These are phyloP conservation scores for Draba incana DNA, from an alignment of 345 rosid genomes.

Conservation along the genomic window DNA sequence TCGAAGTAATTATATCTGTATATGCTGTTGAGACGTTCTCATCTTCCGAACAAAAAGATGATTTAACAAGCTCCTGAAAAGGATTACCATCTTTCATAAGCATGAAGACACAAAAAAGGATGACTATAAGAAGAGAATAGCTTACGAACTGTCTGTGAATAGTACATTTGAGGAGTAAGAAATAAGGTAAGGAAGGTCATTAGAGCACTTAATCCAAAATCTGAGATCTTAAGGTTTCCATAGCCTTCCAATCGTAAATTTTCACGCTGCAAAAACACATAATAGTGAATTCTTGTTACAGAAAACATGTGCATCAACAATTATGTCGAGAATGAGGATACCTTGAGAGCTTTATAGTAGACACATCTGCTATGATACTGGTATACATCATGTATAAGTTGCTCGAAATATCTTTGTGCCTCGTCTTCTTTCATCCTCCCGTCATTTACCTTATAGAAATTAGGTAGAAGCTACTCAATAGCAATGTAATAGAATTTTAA, in stretches of 20 bases:
- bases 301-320: not conserved
- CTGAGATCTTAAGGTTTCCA: slow-evolving; percentile 95
- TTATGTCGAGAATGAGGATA: slow-evolving; percentile 23
- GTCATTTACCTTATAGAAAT: slow-evolving; percentile 32
- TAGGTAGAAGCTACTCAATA: no score
- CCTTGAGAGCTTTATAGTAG: slow-evolving; percentile 96
- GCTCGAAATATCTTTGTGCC: slow-evolving; percentile 91
- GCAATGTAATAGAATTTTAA: no score
- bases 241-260: slow-evolving; percentile 78
- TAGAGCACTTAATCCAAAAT: slow-evolving; percentile 91
- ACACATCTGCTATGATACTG: slow-evolving; percentile 99
- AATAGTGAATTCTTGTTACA: slow-evolving; percentile 1
- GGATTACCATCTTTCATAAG: slow-evolving; percentile 19
- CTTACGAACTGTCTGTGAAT: slow-evolving; percentile 37
- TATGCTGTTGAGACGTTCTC: slow-evolving; percentile 60
- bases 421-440: slow-evolving; percentile 93
- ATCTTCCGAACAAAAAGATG: slow-evolving; percentile 62
- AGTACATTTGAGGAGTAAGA: no score
- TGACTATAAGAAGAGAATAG: slow-evolving; percentile 6
- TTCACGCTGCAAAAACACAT: slow-evolving; percentile 67
- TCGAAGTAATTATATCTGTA: slow-evolving; percentile 63
- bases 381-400: slow-evolving; percentile 91
- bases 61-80: slow-evolving; percentile 69
- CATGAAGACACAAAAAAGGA: slow-evolving; percentile 1
- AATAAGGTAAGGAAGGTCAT: no score